These are phyloP conservation scores for Zygosaccharomyces pseudorouxii DNA, from an alignment of 805 yeast species.

Conservation along the genomic window DNA sequence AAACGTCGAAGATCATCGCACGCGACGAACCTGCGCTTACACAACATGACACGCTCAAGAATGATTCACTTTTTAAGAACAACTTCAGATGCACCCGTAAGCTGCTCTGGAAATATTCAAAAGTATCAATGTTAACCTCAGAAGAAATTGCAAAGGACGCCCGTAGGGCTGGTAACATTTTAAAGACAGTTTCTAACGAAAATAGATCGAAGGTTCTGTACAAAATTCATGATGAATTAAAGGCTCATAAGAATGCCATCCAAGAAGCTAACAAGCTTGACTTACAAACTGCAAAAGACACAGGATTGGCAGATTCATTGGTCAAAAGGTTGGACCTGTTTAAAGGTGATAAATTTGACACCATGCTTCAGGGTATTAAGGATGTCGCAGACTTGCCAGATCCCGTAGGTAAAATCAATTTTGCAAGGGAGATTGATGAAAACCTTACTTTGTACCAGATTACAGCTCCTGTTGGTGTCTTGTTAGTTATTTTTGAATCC, in stretches of 20 bases:
- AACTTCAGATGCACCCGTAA: neutral
- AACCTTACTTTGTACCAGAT: conserved; percentile 78
- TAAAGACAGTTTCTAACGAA: conserved; percentile 72
- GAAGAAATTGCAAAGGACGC: conserved; percentile 78
- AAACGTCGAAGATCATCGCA: neutral
- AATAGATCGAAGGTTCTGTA: conserved; percentile 69
- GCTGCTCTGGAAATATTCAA: neutral
- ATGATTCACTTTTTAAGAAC: neutral
- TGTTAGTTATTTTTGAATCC: conserved; percentile 88
- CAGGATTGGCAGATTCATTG: conserved; percentile 62
- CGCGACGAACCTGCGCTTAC: neutral
- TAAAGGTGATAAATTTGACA: conserved; percentile 78
- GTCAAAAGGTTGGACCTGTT: conserved; percentile 81
- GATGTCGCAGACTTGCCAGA: conserved; percentile 88
- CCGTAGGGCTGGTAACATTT: conserved; percentile 72
- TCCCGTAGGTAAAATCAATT: conserved; percentile 84
- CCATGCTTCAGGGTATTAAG: conserved; percentile 89
- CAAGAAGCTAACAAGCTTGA: conserved; percentile 72
- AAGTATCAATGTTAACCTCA: conserved; percentile 36
- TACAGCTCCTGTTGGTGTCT: conserved; percentile 92
- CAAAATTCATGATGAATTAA: conserved; percentile 66
- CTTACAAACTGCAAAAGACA: conserved; percentile 60
- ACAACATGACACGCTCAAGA: neutral
- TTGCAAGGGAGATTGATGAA: conserved; percentile 83
- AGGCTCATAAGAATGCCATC: conserved; percentile 54